Conservation (phyloP, 768 basidiomycete genomes). For the Trametopsis cervina region DNA sequence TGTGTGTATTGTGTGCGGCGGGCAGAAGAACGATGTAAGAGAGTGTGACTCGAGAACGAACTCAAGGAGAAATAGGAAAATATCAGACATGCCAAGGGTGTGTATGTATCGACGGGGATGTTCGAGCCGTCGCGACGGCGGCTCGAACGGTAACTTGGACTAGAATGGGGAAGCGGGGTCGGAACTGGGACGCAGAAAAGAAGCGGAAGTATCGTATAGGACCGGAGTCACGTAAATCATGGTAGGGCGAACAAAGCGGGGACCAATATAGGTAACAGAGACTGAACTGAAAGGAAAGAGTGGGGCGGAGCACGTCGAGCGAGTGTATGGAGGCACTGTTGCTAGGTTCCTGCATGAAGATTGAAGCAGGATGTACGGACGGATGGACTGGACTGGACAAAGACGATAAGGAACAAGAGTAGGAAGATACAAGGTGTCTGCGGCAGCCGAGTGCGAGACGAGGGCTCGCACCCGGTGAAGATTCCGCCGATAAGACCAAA, state of each 20-base stretch:
- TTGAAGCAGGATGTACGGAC: conserved; percentile 12
- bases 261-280: too few species aligned
- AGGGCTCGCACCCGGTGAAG: neutral
- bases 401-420: conserved; percentile 1
- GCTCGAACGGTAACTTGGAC: too few species aligned
- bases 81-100: neutral
- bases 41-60: neutral
- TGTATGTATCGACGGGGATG: too few species aligned
- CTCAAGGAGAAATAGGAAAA: neutral
- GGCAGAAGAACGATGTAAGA: neutral
- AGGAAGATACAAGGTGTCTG: conserved; percentile 1
- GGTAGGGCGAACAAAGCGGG: too few species aligned
- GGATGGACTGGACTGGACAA: conserved; percentile 14
- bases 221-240: too few species aligned
- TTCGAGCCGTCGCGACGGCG: too few species aligned
- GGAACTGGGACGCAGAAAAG: too few species aligned
- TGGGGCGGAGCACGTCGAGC: neutral
- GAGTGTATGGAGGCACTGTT: neutral
- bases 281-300: neutral
- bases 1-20: neutral
- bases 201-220: too few species aligned
- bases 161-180: too few species aligned
- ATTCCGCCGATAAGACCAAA: conserved; percentile 2
- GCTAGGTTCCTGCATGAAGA: neutral
- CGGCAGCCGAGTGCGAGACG: neutral